Evolutionary conservation across 2,329 filamentous ascomycete species (phyloP), one percentile per base, ranked within the genome.

Genomic region (Leptographium lundbergii): DNA sequence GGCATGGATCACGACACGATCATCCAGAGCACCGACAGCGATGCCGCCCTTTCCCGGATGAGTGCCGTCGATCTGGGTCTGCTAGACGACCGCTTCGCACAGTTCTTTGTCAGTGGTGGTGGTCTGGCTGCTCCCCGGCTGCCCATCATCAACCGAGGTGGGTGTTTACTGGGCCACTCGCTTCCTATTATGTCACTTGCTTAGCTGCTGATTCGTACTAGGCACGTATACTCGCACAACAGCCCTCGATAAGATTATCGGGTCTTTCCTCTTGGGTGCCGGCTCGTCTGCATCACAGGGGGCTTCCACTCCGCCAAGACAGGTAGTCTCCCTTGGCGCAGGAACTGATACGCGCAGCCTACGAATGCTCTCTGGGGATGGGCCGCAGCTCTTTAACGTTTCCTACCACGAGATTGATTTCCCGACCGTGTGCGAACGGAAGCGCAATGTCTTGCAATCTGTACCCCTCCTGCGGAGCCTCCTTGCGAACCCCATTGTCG

Each of bases 361-460:
- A 67, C 85, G 89, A 24, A 74, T 96, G 1, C 79, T 88, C 61
- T 72, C 81, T 10, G 58, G 50, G 29, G 11, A 39, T 22, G 69
- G 73, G 19, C 69, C 74, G 0, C 57, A 61, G 7, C 60, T 63
- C 25, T 63, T 67, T 17, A 67, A 71, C 14, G 71, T 96, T 22
- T 70, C 87, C 60, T 99, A 97, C 70, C 91, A 97, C 70, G 94
- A 99, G 71, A 77, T 99, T 59, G 94, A 99, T 71, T 97, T 97
- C 67, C 79, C 87, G 0, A 72, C 80, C 25, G 91, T 91, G 58
- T 85, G 84, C n/a, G 69, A 74, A 3, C 77, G 79, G 50, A 96
- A 92, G 72, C 78, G 87, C 51, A 71, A 71, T 57, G 73, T 74
- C 3, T 73, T 80, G 7, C 71, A 81, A 65, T 74, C 77, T 27